Conservation (phyloP, 768 basidiomycete species). For the Chlorophyllum brunneum region DNA sequence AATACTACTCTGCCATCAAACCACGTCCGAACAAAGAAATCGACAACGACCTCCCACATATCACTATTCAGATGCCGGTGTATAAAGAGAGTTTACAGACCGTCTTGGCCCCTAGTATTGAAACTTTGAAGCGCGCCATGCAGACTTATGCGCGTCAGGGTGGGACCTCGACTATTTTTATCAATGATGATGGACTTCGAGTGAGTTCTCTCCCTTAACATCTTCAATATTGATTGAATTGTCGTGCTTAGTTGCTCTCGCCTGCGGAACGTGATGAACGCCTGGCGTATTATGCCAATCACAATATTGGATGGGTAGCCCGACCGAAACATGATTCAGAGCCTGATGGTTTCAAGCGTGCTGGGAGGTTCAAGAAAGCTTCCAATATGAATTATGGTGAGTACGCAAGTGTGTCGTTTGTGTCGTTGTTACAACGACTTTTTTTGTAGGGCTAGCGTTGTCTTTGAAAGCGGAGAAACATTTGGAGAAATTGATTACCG, state of each 20-base stretch:
- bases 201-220: too few species aligned
- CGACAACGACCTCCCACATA: constrained; percentile 63
- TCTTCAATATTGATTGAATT: too few species aligned
- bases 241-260: constrained; percentile 53
- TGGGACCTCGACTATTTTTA: constrained; percentile 69
- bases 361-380: constrained; percentile 92
- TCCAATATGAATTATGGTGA: constrained; percentile 85
- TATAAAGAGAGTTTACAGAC: constrained; percentile 75
- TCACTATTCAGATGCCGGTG: constrained; percentile 82
- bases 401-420: neutral
- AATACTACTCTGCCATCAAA: constrained; percentile 70
- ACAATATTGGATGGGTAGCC: constrained; percentile 76
- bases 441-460: constrained; percentile 42
- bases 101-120: constrained; percentile 71
- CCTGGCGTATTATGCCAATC: constrained; percentile 65
- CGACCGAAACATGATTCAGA: constrained; percentile 60
- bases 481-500: constrained; percentile 40
- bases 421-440: neutral
- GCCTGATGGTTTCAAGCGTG: constrained; percentile 57
- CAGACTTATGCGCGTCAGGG: constrained; percentile 86
- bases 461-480: constrained; percentile 56
- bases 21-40: constrained; percentile 44
- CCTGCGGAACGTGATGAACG: constrained; percentile 59
- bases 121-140: constrained; percentile 77
- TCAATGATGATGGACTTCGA: constrained; percentile 76